Base-by-base conservation (phyloP, 495 filamentous ascomycete species). In the Penicillium cataractarum region DNA sequence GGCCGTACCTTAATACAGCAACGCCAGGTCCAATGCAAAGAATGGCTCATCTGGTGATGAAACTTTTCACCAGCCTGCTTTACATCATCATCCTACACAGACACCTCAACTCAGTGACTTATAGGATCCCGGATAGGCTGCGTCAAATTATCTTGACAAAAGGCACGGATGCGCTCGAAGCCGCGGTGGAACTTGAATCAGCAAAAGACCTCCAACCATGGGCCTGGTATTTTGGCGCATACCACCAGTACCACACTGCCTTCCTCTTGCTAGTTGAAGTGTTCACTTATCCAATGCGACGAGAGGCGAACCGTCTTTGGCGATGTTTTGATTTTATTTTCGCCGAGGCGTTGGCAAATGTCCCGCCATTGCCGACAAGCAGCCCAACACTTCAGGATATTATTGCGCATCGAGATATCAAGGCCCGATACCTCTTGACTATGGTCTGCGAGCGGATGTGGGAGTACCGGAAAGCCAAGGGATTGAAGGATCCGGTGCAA, bases 161-260 rank as follows among this genome's bases (percentile, higher is more conserved):
- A 15, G 73, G 76, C 10, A 63, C 69, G 6, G 65, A 76, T 35
- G 66, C 64, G 3, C 57, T 77, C 52, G 74, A 77, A 42, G 64
- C 61, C 40, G 74, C 66, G 0, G 71, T 76, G 19, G 61, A 66
- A 40, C 58, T 78, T 10, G 76, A 74, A 52, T 71, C 73, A 13
- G 76, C 60, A 0, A 19, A 46, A 9, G 40, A 46, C 40, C 19
- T 46, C n/a, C 6, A 46, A 19, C 40, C 6, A 46, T 46, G 40
- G 40, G n/a, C 40, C 19, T 46, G 40, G 40, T 46, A 46, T 46
- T 46, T 46, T 22, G 40, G 40, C 8, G 40, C 40, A n/a, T 46
- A 46, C 40, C 40, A 46, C 21, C 40, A 22, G 21, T 46, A 46
- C 22, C 40, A 46, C 40, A 46, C 40, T 21, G 40, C 40, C 6